These are phyloP conservation scores for Metarhizium sp. DNA, from an alignment of 2,329 filamentous ascomycete species.

Conservation along the genomic window DNA sequence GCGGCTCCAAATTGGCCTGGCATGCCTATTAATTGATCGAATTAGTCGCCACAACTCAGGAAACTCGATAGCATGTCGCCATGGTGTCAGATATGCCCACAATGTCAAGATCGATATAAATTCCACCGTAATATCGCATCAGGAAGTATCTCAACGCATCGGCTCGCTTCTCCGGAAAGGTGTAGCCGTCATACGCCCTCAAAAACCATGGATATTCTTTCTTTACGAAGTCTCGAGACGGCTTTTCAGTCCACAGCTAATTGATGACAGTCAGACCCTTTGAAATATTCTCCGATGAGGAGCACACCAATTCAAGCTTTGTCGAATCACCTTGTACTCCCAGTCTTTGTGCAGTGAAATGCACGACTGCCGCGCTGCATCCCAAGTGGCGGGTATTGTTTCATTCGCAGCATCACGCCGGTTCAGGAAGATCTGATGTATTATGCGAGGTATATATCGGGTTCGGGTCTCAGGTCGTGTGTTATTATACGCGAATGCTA, in stretches of 20 bases:
- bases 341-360: neutral
- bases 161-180: conserved; percentile 66
- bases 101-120: conserved; percentile 63
- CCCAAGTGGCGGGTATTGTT: neutral
- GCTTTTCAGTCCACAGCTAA: conserved; percentile 61
- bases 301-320: neutral
- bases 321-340: neutral
- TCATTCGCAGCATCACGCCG: neutral
- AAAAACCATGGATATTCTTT: conserved; percentile 71
- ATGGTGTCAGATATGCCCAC: neutral
- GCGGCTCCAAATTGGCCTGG: conserved; percentile 6
- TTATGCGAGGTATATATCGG: neutral
- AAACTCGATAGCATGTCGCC: no score
- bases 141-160: conserved; percentile 75
- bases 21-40: conserved; percentile 22
- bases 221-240: conserved; percentile 61
- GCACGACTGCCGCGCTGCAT: neutral
- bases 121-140: conserved; percentile 64
- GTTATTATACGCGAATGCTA: neutral
- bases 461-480: neutral
- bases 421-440: neutral
- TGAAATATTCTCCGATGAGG: neutral
- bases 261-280: neutral
- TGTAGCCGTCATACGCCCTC: conserved; percentile 63
- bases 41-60: neutral